These are phyloP conservation scores for Gossypium mustelinum DNA, from an alignment of 345 rosid species.

Conservation along the genomic window DNA sequence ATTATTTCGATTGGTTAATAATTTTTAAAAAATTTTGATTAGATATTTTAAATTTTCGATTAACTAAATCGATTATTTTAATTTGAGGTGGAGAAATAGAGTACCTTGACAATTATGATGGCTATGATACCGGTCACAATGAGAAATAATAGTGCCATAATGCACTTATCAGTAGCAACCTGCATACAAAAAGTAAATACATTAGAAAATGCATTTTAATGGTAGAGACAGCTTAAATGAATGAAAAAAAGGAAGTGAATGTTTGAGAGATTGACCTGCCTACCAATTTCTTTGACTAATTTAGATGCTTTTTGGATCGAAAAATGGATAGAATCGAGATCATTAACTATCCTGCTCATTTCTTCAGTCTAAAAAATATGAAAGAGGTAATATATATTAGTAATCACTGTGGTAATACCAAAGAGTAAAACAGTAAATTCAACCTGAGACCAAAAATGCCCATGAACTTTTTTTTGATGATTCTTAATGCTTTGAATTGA, in stretches of 20 bases:
- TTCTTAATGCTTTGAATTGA: slow-evolving; percentile 13
- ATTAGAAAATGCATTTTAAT: slow-evolving; percentile 22
- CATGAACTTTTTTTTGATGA: not conserved
- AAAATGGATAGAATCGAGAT: slow-evolving; percentile 90
- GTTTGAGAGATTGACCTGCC: slow-evolving; percentile 74
- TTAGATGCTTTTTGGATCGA: slow-evolving; percentile 91
- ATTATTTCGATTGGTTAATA: too few species aligned
- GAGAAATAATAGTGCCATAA: slow-evolving; percentile 75
- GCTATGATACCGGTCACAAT: slow-evolving; percentile 80
- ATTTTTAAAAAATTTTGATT: too few species aligned
- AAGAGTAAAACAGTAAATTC: slow-evolving; percentile 11
- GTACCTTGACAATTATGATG: slow-evolving; percentile 88
- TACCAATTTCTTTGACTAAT: slow-evolving; percentile 94
- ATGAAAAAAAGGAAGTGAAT: slow-evolving; percentile 21
- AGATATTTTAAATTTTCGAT: too few species aligned
- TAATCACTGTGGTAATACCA: not conserved
- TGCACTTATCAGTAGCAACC: slow-evolving; percentile 96
- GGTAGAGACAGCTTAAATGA: not conserved
- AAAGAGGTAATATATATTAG: slow-evolving; percentile 17
- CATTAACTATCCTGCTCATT: slow-evolving; percentile 97
- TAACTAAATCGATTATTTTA: too few species aligned
- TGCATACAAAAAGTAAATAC: slow-evolving; percentile 21
- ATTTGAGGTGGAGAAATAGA: not conserved
- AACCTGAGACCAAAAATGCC: not conserved
- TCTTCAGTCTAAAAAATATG: slow-evolving; percentile 77